Percentiles rank a stretch among this genome's conserved stretches.
These are phyloP conservation scores for Vaccinium vitisidaea DNA, from an alignment of 148 eudicot genomes.

Conservation along the genomic window DNA sequence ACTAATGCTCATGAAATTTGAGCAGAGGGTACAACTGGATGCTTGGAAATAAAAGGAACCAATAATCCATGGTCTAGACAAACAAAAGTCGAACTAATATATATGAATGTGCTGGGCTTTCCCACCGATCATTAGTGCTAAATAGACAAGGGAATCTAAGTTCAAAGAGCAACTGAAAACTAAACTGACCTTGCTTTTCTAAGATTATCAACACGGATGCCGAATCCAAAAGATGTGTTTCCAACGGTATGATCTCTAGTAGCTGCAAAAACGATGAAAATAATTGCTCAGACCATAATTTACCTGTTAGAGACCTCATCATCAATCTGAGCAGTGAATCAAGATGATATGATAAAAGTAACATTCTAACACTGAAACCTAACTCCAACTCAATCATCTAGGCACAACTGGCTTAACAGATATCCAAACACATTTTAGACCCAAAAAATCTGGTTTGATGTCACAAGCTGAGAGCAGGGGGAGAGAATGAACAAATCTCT, in stretches of 20 bases:
- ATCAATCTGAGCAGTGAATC: neutral
- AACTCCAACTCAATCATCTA: neutral
- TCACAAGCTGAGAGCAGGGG: neutral
- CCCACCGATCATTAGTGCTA: neutral
- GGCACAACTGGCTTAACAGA: neutral
- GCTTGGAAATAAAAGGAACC: neutral
- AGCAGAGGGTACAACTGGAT: neutral
- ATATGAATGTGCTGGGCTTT: neutral
- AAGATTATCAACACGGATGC: slow-evolving; percentile 66
- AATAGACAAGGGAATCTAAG: neutral
- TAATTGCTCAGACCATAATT: neutral
- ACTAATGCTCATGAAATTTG: neutral
- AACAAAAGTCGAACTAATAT: neutral
- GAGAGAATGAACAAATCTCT: neutral
- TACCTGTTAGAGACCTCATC: neutral
- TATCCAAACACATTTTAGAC: neutral
- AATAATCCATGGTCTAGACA: neutral
- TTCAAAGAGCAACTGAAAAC: neutral
- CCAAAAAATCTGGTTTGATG: neutral
- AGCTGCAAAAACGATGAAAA: slow-evolving; percentile 39
- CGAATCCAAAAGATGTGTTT: slow-evolving; percentile 67
- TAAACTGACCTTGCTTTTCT: slow-evolving; percentile 77
- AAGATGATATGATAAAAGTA: neutral
- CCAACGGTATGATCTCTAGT: slow-evolving; percentile 57
- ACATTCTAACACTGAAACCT: neutral